Evolutionary conservation across 208 protist genomes (phyloP).

Genomic region (Trichomonas gallinae): DNA sequence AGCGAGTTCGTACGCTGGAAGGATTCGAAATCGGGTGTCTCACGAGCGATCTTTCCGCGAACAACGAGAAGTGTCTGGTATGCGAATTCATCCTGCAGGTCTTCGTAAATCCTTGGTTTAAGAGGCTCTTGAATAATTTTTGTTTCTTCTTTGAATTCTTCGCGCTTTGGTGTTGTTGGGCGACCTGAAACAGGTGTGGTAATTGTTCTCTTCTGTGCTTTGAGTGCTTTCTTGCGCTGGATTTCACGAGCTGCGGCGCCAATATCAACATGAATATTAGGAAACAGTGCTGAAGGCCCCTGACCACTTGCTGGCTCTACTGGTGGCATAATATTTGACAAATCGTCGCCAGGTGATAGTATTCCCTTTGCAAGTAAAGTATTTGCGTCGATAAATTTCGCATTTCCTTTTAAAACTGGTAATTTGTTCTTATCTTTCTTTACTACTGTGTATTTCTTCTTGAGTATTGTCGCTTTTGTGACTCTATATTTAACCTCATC

Average conservation of each 20-base stretch:
- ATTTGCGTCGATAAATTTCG: not conserved
- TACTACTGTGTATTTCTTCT: not conserved
- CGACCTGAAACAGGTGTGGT: not conserved
- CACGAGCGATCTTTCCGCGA: not conserved
- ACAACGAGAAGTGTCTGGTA: conserved; percentile 11
- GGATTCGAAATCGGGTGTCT: conserved; percentile 1
- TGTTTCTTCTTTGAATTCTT: not conserved
- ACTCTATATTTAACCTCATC: not conserved
- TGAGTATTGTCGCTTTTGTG: not conserved
- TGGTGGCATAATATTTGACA: not conserved
- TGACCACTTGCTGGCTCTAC: not conserved
- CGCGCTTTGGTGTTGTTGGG: not conserved
- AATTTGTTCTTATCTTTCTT: not conserved
- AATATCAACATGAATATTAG: not conserved
- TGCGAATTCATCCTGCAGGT: not conserved
- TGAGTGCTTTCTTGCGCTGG: not conserved
- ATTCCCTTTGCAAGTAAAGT: not conserved
- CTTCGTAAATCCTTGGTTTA: conserved; percentile 16
- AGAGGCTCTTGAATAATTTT: not conserved
- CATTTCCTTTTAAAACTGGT: not conserved
- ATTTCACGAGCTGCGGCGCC: not conserved
- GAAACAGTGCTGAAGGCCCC: not conserved
- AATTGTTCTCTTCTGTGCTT: not conserved
- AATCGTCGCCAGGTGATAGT: not conserved
- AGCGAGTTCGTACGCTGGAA: not conserved